Percentiles rank a stretch among this genome's conserved stretches.
Evolutionary conservation across 306 rosid species (phyloP).

Genomic region (Purshia tridentata): DNA sequence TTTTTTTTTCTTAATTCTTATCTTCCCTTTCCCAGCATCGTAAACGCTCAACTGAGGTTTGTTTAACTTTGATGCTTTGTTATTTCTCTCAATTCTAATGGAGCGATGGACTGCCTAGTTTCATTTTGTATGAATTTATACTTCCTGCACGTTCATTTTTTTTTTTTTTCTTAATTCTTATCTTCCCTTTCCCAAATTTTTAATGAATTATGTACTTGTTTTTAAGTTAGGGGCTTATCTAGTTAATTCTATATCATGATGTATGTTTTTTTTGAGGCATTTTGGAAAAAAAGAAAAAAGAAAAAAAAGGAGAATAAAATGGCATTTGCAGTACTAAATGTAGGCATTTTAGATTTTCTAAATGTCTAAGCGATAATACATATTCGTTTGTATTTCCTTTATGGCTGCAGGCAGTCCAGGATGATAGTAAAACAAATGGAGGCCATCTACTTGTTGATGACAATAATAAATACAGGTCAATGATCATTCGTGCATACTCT

Average conservation of each 20-base stretch:
- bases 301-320: no score
- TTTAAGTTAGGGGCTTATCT: neutral
- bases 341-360: neutral
- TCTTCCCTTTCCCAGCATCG: constrained; percentile 35
- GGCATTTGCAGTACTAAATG: neutral
- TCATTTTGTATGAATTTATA: neutral
- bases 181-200: neutral
- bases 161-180: no score
- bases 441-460: constrained; percentile 73
- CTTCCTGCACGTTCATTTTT: no score
- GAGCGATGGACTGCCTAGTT: neutral
- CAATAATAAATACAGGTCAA: constrained; percentile 78
- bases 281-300: neutral
- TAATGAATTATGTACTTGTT: neutral
- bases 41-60: constrained; percentile 80
- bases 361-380: neutral
- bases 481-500: constrained; percentile 85
- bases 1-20: neutral
- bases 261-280: neutral
- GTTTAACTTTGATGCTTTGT: constrained; percentile 13
- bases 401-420: constrained; percentile 57
- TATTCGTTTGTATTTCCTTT: constrained; percentile 15
- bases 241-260: neutral
- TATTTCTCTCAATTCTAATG: neutral
- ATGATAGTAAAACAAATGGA: constrained; percentile 67